Conservation (phyloP, 1,139 yeast species). For the Diutina scorzettiae region DNA sequence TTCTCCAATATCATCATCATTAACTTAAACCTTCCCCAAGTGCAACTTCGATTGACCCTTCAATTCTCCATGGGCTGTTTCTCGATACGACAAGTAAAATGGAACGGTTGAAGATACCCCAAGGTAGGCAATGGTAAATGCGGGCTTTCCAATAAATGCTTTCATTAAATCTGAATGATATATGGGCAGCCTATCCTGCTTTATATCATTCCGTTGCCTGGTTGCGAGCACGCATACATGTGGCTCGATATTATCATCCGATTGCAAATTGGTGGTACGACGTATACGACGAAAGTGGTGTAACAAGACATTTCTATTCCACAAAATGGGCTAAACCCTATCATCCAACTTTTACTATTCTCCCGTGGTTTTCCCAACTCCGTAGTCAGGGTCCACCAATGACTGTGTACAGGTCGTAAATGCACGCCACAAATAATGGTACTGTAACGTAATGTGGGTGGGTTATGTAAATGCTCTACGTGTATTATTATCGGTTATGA, state of each 20-base stretch:
- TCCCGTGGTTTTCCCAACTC: no score
- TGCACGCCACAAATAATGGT: no score
- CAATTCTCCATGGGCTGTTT: slow-evolving; percentile 15
- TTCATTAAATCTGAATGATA: not conserved
- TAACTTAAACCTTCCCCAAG: slow-evolving; percentile 20
- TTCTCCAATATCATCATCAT: no score
- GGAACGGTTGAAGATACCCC: slow-evolving; percentile 31
- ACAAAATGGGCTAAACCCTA: no score
- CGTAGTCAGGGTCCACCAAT: no score
- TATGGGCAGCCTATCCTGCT: not conserved
- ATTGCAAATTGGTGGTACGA: not conserved
- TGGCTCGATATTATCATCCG: not conserved
- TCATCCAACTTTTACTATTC: no score
- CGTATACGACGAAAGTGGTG: not conserved
- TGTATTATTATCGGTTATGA: not conserved
- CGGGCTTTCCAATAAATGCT: slow-evolving; percentile 13
- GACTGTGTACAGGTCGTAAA: no score
- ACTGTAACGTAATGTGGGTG: no score
- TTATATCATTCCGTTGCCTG: not conserved
- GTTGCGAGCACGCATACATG: not conserved
- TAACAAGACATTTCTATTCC: not conserved
- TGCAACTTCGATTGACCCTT: slow-evolving; percentile 31
- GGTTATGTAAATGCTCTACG: not conserved
- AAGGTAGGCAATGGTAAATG: slow-evolving; percentile 27
- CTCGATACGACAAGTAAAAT: slow-evolving; percentile 31